Base-by-base conservation (phyloP, 1,284 basidiomycete species). In the Heliocybe sulcata region DNA sequence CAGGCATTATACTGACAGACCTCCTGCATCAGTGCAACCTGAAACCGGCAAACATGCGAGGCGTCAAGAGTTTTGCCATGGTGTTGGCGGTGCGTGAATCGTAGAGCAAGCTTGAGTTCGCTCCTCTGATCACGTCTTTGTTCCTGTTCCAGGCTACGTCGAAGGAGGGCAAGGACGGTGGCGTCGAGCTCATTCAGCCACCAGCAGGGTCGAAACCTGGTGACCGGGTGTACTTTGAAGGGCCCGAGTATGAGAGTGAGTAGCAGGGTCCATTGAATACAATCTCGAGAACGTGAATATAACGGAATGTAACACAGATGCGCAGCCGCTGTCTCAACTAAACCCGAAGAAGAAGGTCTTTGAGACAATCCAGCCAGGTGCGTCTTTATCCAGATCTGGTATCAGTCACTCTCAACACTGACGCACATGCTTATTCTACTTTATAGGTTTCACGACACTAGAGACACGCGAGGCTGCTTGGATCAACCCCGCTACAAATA, bases 331-430 rank as follows among this genome's bases (percentile, higher is more conserved):
- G 42, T 69, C 86, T 2, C 90, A 93, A 64, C 77, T 98, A 58
- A 97, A 96, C 72, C 94, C 94, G 10, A 98, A 98, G 76, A 97
- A 96, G 77, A 98, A 98, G 75, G 90, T 97, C 29, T 98, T 96
- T 63, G 95, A 98, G 74, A 88, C 92, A 0, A 83, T 98, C 52
- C 95, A 96, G 67, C 93, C 93, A 58, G 83, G 88, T 86, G 59
- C 20, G 29, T 47, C 33, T 31, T 53, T 19, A n/a, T n/a, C n/a
- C n/a, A n/a, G n/a, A n/a, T n/a, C n/a, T n/a, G n/a, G n/a, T n/a
- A n/a, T n/a, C n/a, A n/a, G n/a, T n/a, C n/a, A n/a, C n/a, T n/a
- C n/a, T n/a, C n/a, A n/a, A n/a, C n/a, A n/a, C n/a, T n/a, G n/a
- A n/a, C n/a, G n/a, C n/a, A n/a, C n/a, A n/a, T n/a, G n/a, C 23